A percentile compares a stretch with the other conserved stretches of the same genome.
Conservation (phyloP, 139 green algal genomes). For the Cymbomonas tetramitiformis region DNA sequence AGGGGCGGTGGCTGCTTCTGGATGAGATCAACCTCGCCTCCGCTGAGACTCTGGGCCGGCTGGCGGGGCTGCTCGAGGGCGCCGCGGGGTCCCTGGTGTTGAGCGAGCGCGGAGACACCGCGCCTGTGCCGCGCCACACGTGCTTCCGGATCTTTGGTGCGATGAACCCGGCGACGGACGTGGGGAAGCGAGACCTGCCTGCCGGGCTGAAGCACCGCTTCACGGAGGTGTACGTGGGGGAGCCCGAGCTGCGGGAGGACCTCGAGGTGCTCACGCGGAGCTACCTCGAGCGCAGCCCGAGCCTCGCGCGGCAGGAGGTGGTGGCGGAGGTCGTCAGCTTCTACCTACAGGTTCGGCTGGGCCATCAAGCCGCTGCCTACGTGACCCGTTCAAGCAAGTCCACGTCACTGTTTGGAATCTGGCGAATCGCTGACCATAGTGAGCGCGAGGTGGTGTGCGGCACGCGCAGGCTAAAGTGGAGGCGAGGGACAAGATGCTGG, state of each 20-base stretch:
- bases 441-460: no score
- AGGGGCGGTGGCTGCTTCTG: slow-evolving; percentile 90
- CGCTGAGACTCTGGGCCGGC: slow-evolving; percentile 34
- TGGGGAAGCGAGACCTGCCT: slow-evolving; percentile 86
- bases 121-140: slow-evolving; percentile 56
- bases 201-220: slow-evolving; percentile 69
- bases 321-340: slow-evolving; percentile 78
- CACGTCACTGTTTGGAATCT: no score
- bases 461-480: slow-evolving; percentile 53
- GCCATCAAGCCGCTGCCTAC: no score
- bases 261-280: slow-evolving; percentile 50
- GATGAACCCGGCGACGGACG: slow-evolving; percentile 95
- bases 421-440: no score
- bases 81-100: slow-evolving; percentile 43
- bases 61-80: slow-evolving; percentile 71
- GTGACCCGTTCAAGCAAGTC: no score
- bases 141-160: slow-evolving; percentile 81
- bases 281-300: slow-evolving; percentile 70
- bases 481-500: slow-evolving; percentile 42
- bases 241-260: slow-evolving; percentile 61
- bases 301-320: background rate
- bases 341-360: no score
- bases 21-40: slow-evolving; percentile 67
- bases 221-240: slow-evolving; percentile 81
- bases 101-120: slow-evolving; percentile 64